Conservation (phyloP, 2,329 filamentous ascomycete species). For the Juglanconis oblonga region DNA sequence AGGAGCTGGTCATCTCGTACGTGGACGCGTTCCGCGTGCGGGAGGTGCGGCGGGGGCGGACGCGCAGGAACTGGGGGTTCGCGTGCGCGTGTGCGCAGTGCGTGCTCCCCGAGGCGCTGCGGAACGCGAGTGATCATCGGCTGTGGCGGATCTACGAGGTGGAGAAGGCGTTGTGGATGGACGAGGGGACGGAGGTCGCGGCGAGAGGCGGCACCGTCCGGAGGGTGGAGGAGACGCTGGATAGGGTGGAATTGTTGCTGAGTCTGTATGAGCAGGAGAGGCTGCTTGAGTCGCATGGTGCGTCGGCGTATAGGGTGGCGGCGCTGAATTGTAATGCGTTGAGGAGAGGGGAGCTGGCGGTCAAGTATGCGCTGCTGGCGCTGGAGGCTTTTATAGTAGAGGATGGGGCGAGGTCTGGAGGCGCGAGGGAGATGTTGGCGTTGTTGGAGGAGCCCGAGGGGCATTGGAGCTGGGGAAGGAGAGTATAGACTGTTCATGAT, state of each 20-base stretch:
- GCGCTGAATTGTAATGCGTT: constrained; percentile 37
- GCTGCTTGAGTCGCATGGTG: constrained; percentile 34
- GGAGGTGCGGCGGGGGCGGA: constrained; percentile 27
- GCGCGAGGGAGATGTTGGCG: constrained; percentile 31
- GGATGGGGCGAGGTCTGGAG: constrained; percentile 30
- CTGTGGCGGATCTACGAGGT: constrained; percentile 29
- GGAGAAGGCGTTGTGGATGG: constrained; percentile 24
- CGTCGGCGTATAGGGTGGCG: constrained; percentile 36
- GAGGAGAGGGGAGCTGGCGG: constrained; percentile 26
- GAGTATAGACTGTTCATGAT: not conserved
- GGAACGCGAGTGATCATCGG: constrained; percentile 27
- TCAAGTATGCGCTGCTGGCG: constrained; percentile 32
- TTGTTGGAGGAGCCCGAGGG: constrained; percentile 27
- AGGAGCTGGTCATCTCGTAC: constrained; percentile 41
- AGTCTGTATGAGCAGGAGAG: constrained; percentile 33
- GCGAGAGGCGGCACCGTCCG: not conserved
- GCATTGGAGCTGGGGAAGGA: constrained; percentile 14
- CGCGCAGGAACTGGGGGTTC: constrained; percentile 36
- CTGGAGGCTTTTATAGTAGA: constrained; percentile 33
- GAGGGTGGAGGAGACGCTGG: constrained; percentile 19
- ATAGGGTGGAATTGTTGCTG: constrained; percentile 31
- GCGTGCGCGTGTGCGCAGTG: constrained; percentile 37
- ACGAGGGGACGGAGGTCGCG: not conserved
- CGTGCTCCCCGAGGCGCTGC: constrained; percentile 21
- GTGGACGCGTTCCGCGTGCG: constrained; percentile 33